Evolutionary conservation across 1,284 basidiomycete species (phyloP), one percentile per base, ranked within the genome.

Genomic region (Xerocomus amazonicus): DNA sequence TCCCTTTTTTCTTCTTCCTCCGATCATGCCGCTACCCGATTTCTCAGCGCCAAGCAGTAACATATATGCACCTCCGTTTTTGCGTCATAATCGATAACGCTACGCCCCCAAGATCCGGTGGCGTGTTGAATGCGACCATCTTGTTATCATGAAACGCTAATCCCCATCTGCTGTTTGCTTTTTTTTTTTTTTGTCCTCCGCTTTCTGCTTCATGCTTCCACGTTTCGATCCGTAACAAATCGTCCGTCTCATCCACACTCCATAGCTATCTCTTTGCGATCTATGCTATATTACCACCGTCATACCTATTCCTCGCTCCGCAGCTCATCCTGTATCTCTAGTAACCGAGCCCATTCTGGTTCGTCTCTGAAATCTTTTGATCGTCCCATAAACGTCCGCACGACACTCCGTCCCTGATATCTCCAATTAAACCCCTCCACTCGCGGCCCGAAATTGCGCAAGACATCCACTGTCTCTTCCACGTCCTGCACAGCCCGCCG

Each of bases 311-410:
- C 60, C 28, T 55, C 58, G 33, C 54, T 64, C 47, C 69, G 65
- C 57, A 87, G 66, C 43, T 84, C 84, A 29, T 83, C 79, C 60
- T 75, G 70, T 59, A 87, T 62, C 48, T 69, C 81, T 57, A 77
- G 75, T 58, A 98, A 73, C 56, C 75, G 73, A 37, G 75, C 71
- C 85, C 90, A 97, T 70, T 92, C 92, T 2, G 81, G 77, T 68
- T 96, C 90, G 50, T 92, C 91, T 63, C 88, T 90, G 61, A 94
- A 97, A 48, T 87, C 87, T 66, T 74, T 81, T 55, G 84, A 84
- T 45, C 85, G 75, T 3, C 89, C 92, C 70, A 94, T 80, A 67
- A 97, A 98, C 37, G 85, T 88, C 63, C 95, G 76, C 47, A 98
- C 81, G 50, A 98, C 75, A 54, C 91, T 96, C 50, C 88, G 78